These are phyloP conservation scores for Hyphopichia wangnamkhiaoensis DNA, from an alignment of 1,139 yeast genomes.

Conservation along the genomic window DNA sequence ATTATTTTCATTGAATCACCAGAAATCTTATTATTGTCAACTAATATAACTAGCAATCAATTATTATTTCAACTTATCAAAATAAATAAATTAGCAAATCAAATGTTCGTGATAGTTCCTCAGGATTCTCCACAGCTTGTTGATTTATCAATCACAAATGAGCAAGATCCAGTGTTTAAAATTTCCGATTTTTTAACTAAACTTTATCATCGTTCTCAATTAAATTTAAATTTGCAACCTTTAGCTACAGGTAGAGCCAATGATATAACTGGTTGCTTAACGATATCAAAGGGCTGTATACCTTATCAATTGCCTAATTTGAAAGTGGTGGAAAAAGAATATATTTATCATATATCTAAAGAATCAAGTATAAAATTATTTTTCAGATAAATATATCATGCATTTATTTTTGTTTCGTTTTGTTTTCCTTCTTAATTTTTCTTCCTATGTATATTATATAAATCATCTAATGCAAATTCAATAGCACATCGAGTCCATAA, in stretches of 20 bases:
- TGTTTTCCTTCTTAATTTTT: constrained; percentile 14
- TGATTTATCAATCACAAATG: constrained; percentile 27
- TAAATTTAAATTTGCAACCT: constrained; percentile 60
- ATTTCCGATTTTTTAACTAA: constrained; percentile 50
- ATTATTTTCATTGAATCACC: constrained; percentile 48
- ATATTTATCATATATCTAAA: constrained; percentile 60
- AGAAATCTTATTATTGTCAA: constrained; percentile 50
- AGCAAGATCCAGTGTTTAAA: constrained; percentile 35
- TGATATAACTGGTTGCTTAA: constrained; percentile 75
- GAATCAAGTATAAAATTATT: constrained; percentile 51
- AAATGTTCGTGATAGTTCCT: constrained; percentile 33
- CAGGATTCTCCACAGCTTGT: constrained; percentile 44
- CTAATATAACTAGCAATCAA: constrained; percentile 31
- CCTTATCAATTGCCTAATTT: constrained; percentile 21
- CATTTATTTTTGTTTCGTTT: neutral
- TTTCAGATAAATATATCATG: constrained; percentile 30
- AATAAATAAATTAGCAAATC: constrained; percentile 36
- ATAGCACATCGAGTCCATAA: constrained; percentile 88
- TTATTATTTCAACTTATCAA: constrained; percentile 35
- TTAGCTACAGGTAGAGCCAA: constrained; percentile 79
- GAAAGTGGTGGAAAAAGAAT: constrained; percentile 59
- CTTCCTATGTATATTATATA: constrained; percentile 55
- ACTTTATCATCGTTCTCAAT: constrained; percentile 49
- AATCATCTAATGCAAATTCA: constrained; percentile 84
- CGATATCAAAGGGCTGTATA: constrained; percentile 55